Evolutionary conservation across 2,329 filamentous ascomycete genomes (phyloP), one percentile per base, ranked within the genome.

Genomic region (Paramyrothecium roridum): DNA sequence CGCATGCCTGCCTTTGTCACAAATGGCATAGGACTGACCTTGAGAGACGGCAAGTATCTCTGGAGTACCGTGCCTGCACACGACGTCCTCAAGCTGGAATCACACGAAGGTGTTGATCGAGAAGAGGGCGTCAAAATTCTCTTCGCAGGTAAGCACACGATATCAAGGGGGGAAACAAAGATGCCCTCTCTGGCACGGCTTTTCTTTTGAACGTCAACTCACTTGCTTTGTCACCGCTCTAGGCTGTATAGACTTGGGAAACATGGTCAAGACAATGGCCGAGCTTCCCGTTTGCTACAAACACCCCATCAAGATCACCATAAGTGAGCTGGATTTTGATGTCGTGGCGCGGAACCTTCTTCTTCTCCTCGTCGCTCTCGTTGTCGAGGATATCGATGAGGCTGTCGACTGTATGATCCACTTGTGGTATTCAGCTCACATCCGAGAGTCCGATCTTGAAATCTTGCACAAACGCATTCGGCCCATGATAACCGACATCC

Each of bases 351-450:
- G 8, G 8, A 46, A 11, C 43, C 10, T 46, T 21, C 11, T 46
- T 2, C 17, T 46, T n/a, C 43, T 46, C 17, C 43, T 46, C 43
- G 20, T 46, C 20, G 46, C 52, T 11, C 45, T 61, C n/a, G 21
- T 54, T 1, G 43, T 54, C 3, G 48, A 55, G 1, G 23, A 61
- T n/a, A 37, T 43, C 2, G 45, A 59, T 1, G 52, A 53, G 8
- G 60, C 61, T 1, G 52, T 55, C 1, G 57, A 61, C 26, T 57
- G 52, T 52, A 63, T 63, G 10, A 57, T 63, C 3, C 59, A 63
- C 23, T 17, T 61, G 40, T 63, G 59, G 61, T 63, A 63, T 23
- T 63, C 59, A 8, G 54, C 61, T 4, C 45, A 56, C 30, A 33
- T 63, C 11, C 47, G 51, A 20, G 45, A 53, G 23, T 56, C 54